phyloP scores from a whole-genome alignment of 495 filamentous ascomycete genomes.

The Platismatia glauca region DNA sequence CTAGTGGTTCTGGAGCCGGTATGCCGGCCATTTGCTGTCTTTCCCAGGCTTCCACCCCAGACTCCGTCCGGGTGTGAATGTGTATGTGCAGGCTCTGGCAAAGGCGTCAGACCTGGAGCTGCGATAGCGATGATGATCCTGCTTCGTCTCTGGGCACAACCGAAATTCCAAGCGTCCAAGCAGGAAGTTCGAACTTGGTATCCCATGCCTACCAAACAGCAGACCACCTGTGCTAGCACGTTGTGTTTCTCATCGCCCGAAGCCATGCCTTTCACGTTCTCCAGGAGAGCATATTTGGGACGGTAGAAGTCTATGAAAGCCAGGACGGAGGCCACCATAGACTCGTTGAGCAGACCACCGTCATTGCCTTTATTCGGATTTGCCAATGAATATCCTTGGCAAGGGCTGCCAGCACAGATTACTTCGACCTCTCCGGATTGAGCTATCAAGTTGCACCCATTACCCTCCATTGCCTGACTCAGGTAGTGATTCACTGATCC shows the following conservation, averaged over 20 bases:
- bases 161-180: slow-evolving; percentile 60
- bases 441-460: slow-evolving; percentile 37
- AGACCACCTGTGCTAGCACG: slow-evolving; percentile 58
- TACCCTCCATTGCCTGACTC: slow-evolving; percentile 42
- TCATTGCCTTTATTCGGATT: slow-evolving; percentile 43
- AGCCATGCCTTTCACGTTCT: slow-evolving; percentile 62
- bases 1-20: slow-evolving; percentile 45
- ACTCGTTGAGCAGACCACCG: slow-evolving; percentile 51
- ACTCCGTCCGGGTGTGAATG: slow-evolving; percentile 46
- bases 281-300: slow-evolving; percentile 60
- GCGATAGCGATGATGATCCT: slow-evolving; percentile 59
- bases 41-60: slow-evolving; percentile 39
- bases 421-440: slow-evolving; percentile 53
- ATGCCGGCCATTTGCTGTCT: slow-evolving; percentile 48
- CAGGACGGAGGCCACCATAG: slow-evolving; percentile 62
- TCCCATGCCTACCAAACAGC: slow-evolving; percentile 59
- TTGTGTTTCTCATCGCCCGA: slow-evolving; percentile 38
- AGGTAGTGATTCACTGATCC: slow-evolving; percentile 67
- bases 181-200: slow-evolving; percentile 59
- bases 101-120: slow-evolving; percentile 45
- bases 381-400: slow-evolving; percentile 58
- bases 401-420: slow-evolving; percentile 64
- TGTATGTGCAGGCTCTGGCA: slow-evolving; percentile 48
- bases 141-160: slow-evolving; percentile 50
- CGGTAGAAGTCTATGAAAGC: slow-evolving; percentile 64